Conservation (phyloP, 345 rosid species). For the Ceriops tagal region DNA sequence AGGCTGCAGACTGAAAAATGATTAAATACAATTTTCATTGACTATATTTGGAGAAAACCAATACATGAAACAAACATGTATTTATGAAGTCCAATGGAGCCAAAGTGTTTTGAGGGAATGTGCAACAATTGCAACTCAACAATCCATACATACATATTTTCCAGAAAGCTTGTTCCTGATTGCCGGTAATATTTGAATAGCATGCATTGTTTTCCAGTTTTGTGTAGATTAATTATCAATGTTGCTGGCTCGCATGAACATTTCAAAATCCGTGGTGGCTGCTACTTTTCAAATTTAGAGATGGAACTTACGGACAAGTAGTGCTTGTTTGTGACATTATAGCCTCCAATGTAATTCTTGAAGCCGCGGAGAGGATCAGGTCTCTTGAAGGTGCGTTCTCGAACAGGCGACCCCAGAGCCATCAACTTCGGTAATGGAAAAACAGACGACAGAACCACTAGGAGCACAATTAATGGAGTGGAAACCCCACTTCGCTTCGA, state of each 20-base stretch:
- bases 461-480: slow-evolving; percentile 22
- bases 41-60: no score
- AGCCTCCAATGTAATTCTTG: slow-evolving; percentile 48
- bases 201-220: no score
- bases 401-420: slow-evolving; percentile 22
- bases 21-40: slow-evolving; percentile 8
- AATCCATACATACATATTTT: no score
- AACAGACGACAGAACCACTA: slow-evolving; percentile 35
- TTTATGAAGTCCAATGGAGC: no score
- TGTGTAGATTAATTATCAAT: no score
- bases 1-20: slow-evolving; percentile 63
- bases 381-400: slow-evolving; percentile 31
- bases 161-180: no score
- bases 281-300: neutral
- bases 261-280: no score
- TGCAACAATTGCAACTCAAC: no score
- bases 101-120: no score
- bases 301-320: slow-evolving; percentile 63
- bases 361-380: slow-evolving; percentile 58
- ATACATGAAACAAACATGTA: no score
- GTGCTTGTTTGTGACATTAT: slow-evolving; percentile 51
- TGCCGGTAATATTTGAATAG: no score
- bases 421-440: slow-evolving; percentile 15
- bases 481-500: slow-evolving; percentile 25
- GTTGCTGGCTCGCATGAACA: no score